phyloP scores from a whole-genome alignment of 2,329 filamentous ascomycete species.

The Aureobasidium pullulans region DNA sequence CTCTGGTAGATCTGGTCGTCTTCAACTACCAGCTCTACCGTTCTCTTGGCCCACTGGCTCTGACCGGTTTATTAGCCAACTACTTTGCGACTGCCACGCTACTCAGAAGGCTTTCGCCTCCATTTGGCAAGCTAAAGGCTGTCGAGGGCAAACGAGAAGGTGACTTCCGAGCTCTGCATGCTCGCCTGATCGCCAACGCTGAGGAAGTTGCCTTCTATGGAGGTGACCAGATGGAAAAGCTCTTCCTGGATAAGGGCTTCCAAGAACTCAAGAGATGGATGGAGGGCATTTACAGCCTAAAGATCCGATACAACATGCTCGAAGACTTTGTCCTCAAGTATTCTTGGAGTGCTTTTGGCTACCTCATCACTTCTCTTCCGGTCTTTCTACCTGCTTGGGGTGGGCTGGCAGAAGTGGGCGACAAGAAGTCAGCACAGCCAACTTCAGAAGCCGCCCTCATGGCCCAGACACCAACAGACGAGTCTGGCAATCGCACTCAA shows the following conservation, averaged over 20 bases:
- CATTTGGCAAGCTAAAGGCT: conserved; percentile 93
- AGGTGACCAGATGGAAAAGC: conserved; percentile 88
- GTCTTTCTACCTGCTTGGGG: conserved; percentile 94
- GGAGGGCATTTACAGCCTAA: conserved; percentile 96
- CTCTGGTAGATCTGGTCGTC: conserved; percentile 90
- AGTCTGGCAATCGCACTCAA: conserved; percentile 71
- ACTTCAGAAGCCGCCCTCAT: conserved; percentile 13
- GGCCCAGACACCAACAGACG: conserved; percentile 11
- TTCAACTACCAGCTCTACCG: conserved; percentile 97
- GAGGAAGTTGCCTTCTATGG: conserved; percentile 98
- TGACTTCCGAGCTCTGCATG: conserved; percentile 86
- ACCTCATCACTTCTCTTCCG: conserved; percentile 83
- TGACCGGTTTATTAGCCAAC: conserved; percentile 80
- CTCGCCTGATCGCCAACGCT: conserved; percentile 88
- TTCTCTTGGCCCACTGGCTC: conserved; percentile 78
- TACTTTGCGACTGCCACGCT: conserved; percentile 93
- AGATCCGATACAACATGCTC: conserved; percentile 96
- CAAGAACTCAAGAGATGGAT: conserved; percentile 91
- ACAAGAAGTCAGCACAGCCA: background rate
- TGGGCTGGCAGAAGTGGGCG: conserved; percentile 54
- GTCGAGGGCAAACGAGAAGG: conserved; percentile 93
- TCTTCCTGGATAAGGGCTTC: conserved; percentile 86
- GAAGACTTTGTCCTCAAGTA: conserved; percentile 98
- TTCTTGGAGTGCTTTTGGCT: conserved; percentile 96
- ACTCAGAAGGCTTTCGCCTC: conserved; percentile 78